phyloP scores from a whole-genome alignment of 2,329 filamentous ascomycete genomes.

The Epichloe sibirici region DNA sequence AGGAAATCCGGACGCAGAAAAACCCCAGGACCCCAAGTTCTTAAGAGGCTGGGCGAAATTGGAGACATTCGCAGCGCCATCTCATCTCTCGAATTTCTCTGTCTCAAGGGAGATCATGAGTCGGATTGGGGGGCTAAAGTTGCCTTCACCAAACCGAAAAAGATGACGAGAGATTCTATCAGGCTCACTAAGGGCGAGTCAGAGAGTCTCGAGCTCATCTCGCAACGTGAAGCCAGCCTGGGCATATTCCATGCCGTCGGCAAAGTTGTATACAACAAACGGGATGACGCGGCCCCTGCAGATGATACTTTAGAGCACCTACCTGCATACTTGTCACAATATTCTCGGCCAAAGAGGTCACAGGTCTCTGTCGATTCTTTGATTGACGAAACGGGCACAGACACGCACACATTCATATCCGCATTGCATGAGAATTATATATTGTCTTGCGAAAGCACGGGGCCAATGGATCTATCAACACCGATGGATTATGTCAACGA shows the following conservation, averaged over 20 bases:
- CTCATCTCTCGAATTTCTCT: slow-evolving; percentile 84
- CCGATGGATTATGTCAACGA: slow-evolving; percentile 68
- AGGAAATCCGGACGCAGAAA: slow-evolving; percentile 61
- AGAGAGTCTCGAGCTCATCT: slow-evolving; percentile 68
- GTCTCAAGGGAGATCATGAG: slow-evolving; percentile 64
- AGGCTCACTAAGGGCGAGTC: slow-evolving; percentile 63
- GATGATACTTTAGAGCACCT: slow-evolving; percentile 38
- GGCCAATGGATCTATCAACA: slow-evolving; percentile 36
- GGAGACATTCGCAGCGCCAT: slow-evolving; percentile 91
- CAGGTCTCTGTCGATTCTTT: slow-evolving; percentile 60
- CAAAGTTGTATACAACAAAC: slow-evolving; percentile 93
- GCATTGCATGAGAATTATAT: slow-evolving; percentile 90
- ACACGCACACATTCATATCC: slow-evolving; percentile 79
- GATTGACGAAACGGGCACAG: slow-evolving; percentile 89
- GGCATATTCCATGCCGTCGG: slow-evolving; percentile 95
- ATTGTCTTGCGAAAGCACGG: slow-evolving; percentile 59
- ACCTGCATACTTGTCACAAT: slow-evolving; percentile 44
- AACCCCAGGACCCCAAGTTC: slow-evolving; percentile 65
- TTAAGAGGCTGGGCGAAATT: slow-evolving; percentile 70
- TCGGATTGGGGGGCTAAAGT: slow-evolving; percentile 66
- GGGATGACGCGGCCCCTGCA: slow-evolving; percentile 42
- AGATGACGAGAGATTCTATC: slow-evolving; percentile 41
- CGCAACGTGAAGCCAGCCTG: slow-evolving; percentile 76
- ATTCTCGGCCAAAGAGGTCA: slow-evolving; percentile 47
- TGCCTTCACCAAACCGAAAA: slow-evolving; percentile 56